These are phyloP conservation scores for Hypoxylon sp. DNA, from an alignment of 2,329 filamentous ascomycete species.

Conservation along the genomic window DNA sequence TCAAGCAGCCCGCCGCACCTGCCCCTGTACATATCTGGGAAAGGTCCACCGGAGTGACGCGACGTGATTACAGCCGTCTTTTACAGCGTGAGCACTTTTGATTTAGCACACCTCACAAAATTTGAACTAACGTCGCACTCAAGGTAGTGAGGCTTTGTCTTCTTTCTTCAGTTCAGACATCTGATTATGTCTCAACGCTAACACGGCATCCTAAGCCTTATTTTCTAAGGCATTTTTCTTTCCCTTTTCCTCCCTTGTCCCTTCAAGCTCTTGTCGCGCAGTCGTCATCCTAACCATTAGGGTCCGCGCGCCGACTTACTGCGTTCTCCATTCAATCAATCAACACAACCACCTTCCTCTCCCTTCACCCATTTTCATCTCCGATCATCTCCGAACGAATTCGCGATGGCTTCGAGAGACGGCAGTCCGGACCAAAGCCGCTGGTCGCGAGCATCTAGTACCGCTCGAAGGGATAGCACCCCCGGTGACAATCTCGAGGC, in stretches of 20 bases:
- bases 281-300: conserved; percentile 6
- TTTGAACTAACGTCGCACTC: conserved; percentile 18
- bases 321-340: conserved; percentile 8
- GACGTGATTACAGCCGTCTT: conserved; percentile 19
- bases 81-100: conserved; percentile 27
- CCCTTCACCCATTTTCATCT: conserved; percentile 17
- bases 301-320: neutral
- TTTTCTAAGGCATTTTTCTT: conserved; percentile 17
- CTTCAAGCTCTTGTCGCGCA: conserved; percentile 9
- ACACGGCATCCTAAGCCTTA: conserved; percentile 19
- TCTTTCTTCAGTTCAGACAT: conserved; percentile 7
- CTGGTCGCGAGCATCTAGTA: conserved; percentile 51
- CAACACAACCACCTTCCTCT: conserved; percentile 2
- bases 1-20: neutral
- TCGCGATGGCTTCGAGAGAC: conserved; percentile 51
- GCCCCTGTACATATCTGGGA: conserved; percentile 20
- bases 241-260: conserved; percentile 20
- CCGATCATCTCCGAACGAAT: conserved; percentile 6
- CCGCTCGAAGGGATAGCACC: conserved; percentile 41
- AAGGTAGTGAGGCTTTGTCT: conserved; percentile 15
- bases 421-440: conserved; percentile 44
- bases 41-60: conserved; percentile 23
- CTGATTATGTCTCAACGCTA: conserved; percentile 24
- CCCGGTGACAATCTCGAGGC: conserved; percentile 48
- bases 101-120: conserved; percentile 28